These are phyloP conservation scores for Saxophila tyrrhenica DNA, from an alignment of 495 filamentous ascomycete genomes.

Conservation along the genomic window DNA sequence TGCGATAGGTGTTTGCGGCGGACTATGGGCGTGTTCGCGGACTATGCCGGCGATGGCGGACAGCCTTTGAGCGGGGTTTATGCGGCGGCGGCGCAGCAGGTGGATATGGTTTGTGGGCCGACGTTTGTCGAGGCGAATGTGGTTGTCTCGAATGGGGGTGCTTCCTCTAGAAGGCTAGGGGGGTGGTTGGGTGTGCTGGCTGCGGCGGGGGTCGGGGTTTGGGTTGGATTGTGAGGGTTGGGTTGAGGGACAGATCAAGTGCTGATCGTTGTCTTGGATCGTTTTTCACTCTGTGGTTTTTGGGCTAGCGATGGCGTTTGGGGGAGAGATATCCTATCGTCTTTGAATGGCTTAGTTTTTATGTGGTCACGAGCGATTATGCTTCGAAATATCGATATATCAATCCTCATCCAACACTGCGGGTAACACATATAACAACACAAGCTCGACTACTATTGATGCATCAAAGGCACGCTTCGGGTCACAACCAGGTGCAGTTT, in stretches of 20 bases:
- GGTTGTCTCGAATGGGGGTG: neutral
- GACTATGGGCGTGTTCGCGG: constrained; percentile 27
- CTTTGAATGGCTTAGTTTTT: neutral
- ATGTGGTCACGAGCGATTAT: neutral
- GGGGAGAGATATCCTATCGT: neutral
- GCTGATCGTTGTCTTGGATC: constrained; percentile 7
- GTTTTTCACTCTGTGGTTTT: neutral
- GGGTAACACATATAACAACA: too few relatives aligned
- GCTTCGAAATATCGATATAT: too few relatives aligned
- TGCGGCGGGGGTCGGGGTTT: neutral
- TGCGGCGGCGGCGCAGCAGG: constrained; percentile 25
- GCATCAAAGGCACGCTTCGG: too few relatives aligned
- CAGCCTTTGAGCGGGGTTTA: constrained; percentile 30
- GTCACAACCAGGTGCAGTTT: too few relatives aligned
- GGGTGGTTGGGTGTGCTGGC: neutral
- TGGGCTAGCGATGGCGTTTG: constrained; percentile 8
- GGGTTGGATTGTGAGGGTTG: neutral
- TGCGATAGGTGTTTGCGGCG: constrained; percentile 31
- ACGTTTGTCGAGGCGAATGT: constrained; percentile 26
- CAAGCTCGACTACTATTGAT: too few relatives aligned
- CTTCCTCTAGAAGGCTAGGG: neutral
- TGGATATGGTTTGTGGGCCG: constrained; percentile 28
- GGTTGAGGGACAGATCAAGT: constrained; percentile 11
- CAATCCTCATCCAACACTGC: too few relatives aligned
- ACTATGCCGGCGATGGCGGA: constrained; percentile 24